Conservation (phyloP, 2,329 filamentous ascomycete genomes). For the Pseudogymnoascus sp. region DNA sequence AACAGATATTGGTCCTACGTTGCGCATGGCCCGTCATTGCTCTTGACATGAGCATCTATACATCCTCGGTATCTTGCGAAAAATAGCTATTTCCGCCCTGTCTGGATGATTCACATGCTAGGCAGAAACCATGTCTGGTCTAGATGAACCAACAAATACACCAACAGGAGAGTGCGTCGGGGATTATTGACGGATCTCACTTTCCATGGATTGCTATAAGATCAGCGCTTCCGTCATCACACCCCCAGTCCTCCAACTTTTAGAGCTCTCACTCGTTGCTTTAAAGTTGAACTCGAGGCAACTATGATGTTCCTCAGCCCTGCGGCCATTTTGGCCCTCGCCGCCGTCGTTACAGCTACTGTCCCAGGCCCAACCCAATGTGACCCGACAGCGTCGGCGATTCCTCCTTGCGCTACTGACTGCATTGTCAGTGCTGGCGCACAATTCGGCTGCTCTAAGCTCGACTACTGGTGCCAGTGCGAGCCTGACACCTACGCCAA, state of each 20-base stretch:
- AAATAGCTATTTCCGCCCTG: constrained; percentile 2
- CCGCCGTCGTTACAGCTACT: constrained; percentile 4
- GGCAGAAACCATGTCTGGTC: not conserved
- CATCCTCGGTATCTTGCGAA: not conserved
- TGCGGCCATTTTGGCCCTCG: not conserved
- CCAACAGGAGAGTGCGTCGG: not conserved
- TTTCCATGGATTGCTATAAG: constrained; percentile 7
- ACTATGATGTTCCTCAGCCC: not conserved
- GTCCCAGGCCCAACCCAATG: not conserved
- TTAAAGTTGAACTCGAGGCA: constrained; percentile 2
- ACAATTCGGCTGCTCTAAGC: not conserved
- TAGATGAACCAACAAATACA: not conserved
- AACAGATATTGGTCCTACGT: not conserved
- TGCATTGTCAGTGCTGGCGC: not conserved
- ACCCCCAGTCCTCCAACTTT: not conserved
- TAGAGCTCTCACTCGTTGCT: constrained; percentile 6
- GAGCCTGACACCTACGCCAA: not conserved
- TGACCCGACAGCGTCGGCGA: not conserved
- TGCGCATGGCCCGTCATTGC: not conserved
- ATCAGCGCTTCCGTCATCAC: not conserved
- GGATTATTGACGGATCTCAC: not conserved
- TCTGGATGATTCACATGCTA: not conserved
- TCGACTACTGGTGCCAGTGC: not conserved
- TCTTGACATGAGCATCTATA: not conserved
- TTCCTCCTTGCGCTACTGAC: not conserved